Evolutionary conservation across 108 stramenopile genomes (phyloP), one percentile per base, ranked within the genome.

Genomic region (Skeletonema marinoi): DNA sequence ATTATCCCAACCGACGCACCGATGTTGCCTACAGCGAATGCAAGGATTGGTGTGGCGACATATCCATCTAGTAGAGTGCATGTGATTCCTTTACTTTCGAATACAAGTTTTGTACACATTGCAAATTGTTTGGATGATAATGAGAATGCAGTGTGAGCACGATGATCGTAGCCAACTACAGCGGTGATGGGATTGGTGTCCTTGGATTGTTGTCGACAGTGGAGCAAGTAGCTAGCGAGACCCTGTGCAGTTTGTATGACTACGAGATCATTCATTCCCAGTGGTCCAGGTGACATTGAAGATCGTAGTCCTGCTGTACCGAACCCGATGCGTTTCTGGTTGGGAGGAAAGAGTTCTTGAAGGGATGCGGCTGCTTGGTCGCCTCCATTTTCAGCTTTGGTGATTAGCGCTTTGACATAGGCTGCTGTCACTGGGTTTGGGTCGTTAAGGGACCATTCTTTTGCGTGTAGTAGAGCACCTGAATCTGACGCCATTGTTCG

Each of bases 161-260:
- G 92, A 82, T 98, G 98, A 79, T 99, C 98, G 59, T 95, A 98
- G 8, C 97, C 97, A 17, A 99, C 86, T 46, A 97, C 95, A 8
- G 90, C 90, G 32, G 65, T 61, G 44, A 89, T 42, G 14, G 39
- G 48, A 48, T 29, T 61, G n/a, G 56, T 31, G 17, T 61, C 30
- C 3, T 29, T 13, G 17, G 73, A 19, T 69, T 77, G 3, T 46
- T n/a, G 11, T 50, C 48, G 16, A 50, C 48, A 50, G 48, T 16
- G 44, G 33, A 87, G 56, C 71, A 87, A 80, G 77, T 95, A 92
- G 25, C 48, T 66, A 2, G 90, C 92, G 1, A 95, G 51, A 2
- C 94, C 96, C 72, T 97, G 97, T 3, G 95, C 90, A 30, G 96
- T 90, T 85, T 99, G 98, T 32, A 98, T 71, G 8, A 98, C 89